These are phyloP conservation scores for Mucor velutinosus DNA, from an alignment of 371 early-diverging fungal species.

Conservation along the genomic window DNA sequence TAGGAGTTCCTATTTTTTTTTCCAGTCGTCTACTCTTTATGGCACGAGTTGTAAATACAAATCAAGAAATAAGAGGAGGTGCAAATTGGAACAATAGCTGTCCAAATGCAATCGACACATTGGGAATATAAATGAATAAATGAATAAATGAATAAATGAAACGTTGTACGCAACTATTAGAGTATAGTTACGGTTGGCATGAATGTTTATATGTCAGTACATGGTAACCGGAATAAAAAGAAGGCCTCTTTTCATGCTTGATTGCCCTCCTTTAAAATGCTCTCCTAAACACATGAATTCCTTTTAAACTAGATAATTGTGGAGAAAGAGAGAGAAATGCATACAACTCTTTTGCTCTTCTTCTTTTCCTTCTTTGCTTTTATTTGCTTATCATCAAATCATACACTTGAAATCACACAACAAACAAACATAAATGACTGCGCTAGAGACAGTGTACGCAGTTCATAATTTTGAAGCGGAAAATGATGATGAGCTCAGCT, in stretches of 20 bases:
- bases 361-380: not conserved
- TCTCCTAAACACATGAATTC: not conserved
- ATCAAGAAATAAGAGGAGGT: not conserved
- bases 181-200: not conserved
- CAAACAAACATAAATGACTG: constrained; percentile 25
- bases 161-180: not conserved
- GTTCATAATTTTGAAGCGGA: constrained; percentile 71
- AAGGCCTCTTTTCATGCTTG: not conserved
- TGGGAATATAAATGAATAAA: not conserved
- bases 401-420: not conserved
- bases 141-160: not conserved
- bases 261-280: not conserved
- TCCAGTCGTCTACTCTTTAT: not conserved
- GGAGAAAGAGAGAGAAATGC: not conserved
- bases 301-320: not conserved
- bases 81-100: not conserved
- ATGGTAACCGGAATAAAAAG: not conserved
- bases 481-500: constrained; percentile 78
- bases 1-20: not conserved
- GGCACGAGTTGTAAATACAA: not conserved
- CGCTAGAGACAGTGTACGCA: constrained; percentile 63
- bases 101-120: not conserved
- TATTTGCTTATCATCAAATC: not conserved
- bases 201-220: not conserved
- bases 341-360: not conserved